Conservation (phyloP, 208 protist genomes). For the Trypanosoma avium region DNA sequence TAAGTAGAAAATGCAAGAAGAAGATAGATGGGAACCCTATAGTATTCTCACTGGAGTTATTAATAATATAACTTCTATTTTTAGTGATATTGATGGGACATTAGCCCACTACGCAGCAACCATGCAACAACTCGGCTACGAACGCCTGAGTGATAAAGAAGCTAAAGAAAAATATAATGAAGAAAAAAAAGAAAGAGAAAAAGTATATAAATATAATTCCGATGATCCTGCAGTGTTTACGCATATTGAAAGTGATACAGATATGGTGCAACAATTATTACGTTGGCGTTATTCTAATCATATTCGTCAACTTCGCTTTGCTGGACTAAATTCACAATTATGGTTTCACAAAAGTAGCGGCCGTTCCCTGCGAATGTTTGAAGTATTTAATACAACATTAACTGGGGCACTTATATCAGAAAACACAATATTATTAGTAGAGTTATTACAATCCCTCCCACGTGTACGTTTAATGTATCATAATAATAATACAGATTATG, state of each 20-base stretch:
- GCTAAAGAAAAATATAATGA: not conserved
- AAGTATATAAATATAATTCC: not conserved
- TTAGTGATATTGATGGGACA: conserved; percentile 42
- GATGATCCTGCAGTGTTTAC: no score
- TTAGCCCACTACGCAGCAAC: conserved; percentile 35
- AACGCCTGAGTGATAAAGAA: not conserved
- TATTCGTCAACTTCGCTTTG: conserved; percentile 17
- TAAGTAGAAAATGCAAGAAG: no score
- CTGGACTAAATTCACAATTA: conserved; percentile 14
- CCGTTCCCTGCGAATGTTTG: conserved; percentile 21
- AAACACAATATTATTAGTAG: conserved; percentile 31
- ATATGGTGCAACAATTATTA: conserved; percentile 17
- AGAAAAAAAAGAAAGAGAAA: conserved; percentile 1
- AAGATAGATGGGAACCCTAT: not conserved
- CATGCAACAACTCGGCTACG: conserved; percentile 19
- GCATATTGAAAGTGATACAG: not conserved
- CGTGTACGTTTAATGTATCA: no score
- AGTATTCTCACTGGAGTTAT: conserved; percentile 12
- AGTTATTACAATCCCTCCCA: conserved; percentile 26
- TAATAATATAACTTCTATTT: conserved; percentile 24
- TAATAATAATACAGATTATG: no score
- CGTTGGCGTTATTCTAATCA: conserved; percentile 12
- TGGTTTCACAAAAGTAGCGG: conserved; percentile 23
- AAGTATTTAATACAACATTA: conserved; percentile 25
- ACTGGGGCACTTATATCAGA: conserved; percentile 26